Percentiles rank a stretch among this genome's conserved stretches.
These are phyloP conservation scores for Amaranthus hypochondriacus DNA, from an alignment of 148 eudicot species.

Conservation along the genomic window DNA sequence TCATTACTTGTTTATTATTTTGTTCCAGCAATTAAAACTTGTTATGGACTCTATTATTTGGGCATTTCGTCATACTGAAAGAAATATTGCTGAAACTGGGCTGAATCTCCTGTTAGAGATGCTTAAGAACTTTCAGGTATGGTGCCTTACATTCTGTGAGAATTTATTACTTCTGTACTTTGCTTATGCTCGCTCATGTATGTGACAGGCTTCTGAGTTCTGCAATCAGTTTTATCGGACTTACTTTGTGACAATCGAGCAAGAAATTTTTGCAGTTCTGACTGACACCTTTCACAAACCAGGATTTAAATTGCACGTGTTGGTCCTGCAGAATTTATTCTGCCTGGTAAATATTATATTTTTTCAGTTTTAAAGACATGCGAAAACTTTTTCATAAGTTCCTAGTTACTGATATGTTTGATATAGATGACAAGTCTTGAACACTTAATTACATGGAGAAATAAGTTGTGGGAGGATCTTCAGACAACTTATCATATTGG, in stretches of 20 bases:
- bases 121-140: constrained; percentile 94
- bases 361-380: too few species aligned
- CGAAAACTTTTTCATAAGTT: too few species aligned
- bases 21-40: constrained; percentile 80
- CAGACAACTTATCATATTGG: too few species aligned
- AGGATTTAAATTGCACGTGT: constrained; percentile 90
- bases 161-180: background rate
- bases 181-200: constrained; percentile 12
- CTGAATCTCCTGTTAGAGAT: constrained; percentile 85
- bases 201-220: constrained; percentile 70
- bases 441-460: too few species aligned
- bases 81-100: constrained; percentile 98
- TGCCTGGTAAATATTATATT: constrained; percentile 46
- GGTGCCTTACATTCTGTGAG: constrained; percentile 7
- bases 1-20: background rate
- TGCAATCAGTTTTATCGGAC: constrained; percentile 82
- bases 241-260: constrained; percentile 81
- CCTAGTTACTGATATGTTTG: too few species aligned
- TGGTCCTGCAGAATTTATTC: constrained; percentile 86
- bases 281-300: constrained; percentile 99
- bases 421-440: too few species aligned
- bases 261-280: constrained; percentile 94
- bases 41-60: constrained; percentile 98
- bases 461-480: too few species aligned
- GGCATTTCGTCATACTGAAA: constrained; percentile 99